A percentile compares a stretch with the other conserved stretches of the same genome.
These are phyloP conservation scores for Solanum megistacrolobum DNA, from an alignment of 257 asterid species.

Conservation along the genomic window DNA sequence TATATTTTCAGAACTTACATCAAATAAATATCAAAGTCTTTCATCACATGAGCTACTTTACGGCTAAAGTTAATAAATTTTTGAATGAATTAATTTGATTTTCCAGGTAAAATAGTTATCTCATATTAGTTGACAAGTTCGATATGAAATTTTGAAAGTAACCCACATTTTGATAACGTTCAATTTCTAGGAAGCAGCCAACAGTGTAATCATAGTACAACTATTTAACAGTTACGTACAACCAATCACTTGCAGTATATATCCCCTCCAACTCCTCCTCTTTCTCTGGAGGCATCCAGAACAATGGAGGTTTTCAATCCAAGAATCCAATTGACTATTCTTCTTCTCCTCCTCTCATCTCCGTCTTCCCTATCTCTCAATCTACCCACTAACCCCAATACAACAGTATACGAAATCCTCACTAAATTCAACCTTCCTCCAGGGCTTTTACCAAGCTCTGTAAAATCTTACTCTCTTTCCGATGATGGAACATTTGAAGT, in stretches of 20 bases:
- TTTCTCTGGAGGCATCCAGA: background rate
- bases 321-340: background rate
- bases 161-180: background rate
- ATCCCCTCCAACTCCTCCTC: background rate
- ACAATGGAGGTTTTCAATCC: background rate
- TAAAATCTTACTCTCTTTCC: constrained; percentile 51
- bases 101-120: no score
- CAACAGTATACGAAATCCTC: constrained; percentile 58
- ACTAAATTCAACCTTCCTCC: constrained; percentile 60
- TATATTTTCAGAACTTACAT: no score
- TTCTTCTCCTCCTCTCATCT: background rate
- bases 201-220: background rate
- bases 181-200: background rate
- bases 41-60: no score
- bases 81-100: no score
- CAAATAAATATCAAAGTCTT: no score
- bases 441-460: constrained; percentile 84
- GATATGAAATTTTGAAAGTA: background rate
- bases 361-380: background rate
- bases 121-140: no score
- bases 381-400: background rate
- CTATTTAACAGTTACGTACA: background rate
- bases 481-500: constrained; percentile 74
- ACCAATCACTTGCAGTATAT: background rate
- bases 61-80: no score